Base-by-base conservation (phyloP, 108 stramenopile genomes). In the Poteriospumella lacustris region DNA sequence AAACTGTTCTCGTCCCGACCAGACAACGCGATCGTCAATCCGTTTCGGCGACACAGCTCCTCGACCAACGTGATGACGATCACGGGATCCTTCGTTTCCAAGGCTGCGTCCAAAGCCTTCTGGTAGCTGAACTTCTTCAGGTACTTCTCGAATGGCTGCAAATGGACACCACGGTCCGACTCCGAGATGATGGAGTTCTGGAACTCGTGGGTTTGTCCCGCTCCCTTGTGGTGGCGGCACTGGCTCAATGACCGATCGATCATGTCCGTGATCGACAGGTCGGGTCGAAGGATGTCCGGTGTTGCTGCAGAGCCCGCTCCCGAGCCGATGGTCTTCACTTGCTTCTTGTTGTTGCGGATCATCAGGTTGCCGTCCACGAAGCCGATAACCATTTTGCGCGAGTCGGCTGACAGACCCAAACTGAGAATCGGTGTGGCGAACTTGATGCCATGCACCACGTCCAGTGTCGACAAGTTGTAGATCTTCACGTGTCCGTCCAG, bases 111-210 rank as follows among this genome's bases (percentile, higher is more conserved):
- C 42, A 94, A 79, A 3, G 93, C 93, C 80, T 92, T 91, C 12
- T 88, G 89, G 78, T 93, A 94, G n/a, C 90, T 85, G 83, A 94
- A 94, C 81, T 91, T 84, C 72, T 89, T 90, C 28, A 92, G 68
- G 39, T 88, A 76, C 28, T 78, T 31, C 84, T 94, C 92, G 78
- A 88, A 94, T 31, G 87, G 82, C 42, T 86, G 79, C 12, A 92
- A 78, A 68, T 91, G 91, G 12, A 31, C 70, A 5, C 5, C 26
- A 5, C 70, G 43, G 3, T 73, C 70, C 36, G 70, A 33, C 41
- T 73, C 70, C 9, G 36, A 26, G 26, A 42, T 9, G 3, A 29
- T 24, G 9, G 26, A 5, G 44, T 44, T 34, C 15, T 26, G 3
- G 47, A 26, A 26, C 26, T 42, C 29, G 9, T 15, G n/a, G 9